These are phyloP conservation scores for Candida pseudofarinosa DNA, from an alignment of 805 yeast genomes.

Conservation along the genomic window DNA sequence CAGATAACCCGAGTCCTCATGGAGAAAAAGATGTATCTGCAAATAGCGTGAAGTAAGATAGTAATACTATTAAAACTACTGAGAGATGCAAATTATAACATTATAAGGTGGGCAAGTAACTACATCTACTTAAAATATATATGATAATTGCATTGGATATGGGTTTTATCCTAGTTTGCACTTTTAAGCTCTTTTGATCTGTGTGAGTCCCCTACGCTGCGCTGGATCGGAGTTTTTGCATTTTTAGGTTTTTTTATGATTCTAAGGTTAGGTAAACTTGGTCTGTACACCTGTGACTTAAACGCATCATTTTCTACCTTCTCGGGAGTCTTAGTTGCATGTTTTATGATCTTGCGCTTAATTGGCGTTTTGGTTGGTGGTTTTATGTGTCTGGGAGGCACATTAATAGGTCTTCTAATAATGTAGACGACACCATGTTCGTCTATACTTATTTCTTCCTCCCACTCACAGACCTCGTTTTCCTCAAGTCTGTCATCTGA, in stretches of 20 bases:
- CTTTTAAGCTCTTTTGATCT: no score
- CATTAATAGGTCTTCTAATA: conserved; percentile 17
- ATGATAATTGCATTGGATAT: no score
- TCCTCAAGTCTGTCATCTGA: conserved; percentile 4
- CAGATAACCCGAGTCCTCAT: conserved; percentile 30
- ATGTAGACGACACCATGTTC: conserved; percentile 13
- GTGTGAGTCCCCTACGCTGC: neutral
- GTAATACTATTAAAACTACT: no score
- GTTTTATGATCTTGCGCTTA: neutral
- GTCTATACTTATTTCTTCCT: conserved; percentile 17
- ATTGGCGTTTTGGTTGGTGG: conserved; percentile 6
- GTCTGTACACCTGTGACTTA: neutral
- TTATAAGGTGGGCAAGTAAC: no score
- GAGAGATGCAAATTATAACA: no score
- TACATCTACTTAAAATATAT: no score
- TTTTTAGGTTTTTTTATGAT: neutral
- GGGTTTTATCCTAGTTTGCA: no score
- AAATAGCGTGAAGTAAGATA: no score
- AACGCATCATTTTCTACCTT: neutral
- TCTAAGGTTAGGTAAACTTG: neutral
- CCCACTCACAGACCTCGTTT: conserved; percentile 13
- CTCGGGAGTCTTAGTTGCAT: neutral
- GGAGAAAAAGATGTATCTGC: conserved; percentile 14
- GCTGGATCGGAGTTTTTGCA: neutral
- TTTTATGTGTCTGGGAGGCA: conserved; percentile 10